Percentiles rank a stretch among this genome's conserved stretches.
These are phyloP conservation scores for Suillus plorans DNA, from an alignment of 768 basidiomycete species.

Conservation along the genomic window DNA sequence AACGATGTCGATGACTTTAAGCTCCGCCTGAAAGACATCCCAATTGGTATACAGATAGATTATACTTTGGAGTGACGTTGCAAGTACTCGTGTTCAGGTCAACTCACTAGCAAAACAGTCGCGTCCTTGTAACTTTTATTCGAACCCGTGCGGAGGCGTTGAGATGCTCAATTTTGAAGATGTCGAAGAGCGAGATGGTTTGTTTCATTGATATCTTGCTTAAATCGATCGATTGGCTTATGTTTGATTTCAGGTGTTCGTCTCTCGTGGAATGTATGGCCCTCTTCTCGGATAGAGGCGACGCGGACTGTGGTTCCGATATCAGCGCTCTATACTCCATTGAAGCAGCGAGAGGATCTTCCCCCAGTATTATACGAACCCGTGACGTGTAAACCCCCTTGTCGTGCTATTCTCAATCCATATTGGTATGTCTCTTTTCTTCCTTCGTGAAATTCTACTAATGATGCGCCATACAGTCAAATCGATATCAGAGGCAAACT, in stretches of 20 bases:
- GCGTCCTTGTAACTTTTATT: not conserved
- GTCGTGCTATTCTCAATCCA: conserved; percentile 95
- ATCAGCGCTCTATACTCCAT: conserved; percentile 94
- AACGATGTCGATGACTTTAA: not conserved
- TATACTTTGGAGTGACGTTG: conserved; percentile 4
- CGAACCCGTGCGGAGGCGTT: not conserved
- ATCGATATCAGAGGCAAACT: conserved; percentile 98
- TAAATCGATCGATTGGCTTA: conserved; percentile 2
- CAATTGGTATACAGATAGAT: not conserved
- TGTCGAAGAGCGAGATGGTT: conserved; percentile 95
- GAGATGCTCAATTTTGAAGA: conserved; percentile 88
- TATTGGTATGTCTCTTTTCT: conserved; percentile 69
- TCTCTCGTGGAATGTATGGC: conserved; percentile 99
- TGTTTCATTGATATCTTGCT: conserved; percentile 20
- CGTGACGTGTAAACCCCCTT: conserved; percentile 96
- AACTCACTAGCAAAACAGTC: not conserved
- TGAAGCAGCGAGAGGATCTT: conserved; percentile 91
- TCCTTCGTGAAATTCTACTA: not conserved
- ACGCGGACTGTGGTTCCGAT: conserved; percentile 98
- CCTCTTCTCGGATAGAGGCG: conserved; percentile 95
- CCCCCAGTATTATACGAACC: conserved; percentile 97
- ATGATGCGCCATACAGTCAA: conserved; percentile 56
- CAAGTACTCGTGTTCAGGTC: not conserved
- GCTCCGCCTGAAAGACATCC: conserved; percentile 4
- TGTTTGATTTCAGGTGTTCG: conserved; percentile 66